A percentile compares a stretch with the other conserved stretches of the same genome.
Conservation (phyloP, 2,329 filamentous ascomycete genomes). For the Cryphonectria japonica region DNA sequence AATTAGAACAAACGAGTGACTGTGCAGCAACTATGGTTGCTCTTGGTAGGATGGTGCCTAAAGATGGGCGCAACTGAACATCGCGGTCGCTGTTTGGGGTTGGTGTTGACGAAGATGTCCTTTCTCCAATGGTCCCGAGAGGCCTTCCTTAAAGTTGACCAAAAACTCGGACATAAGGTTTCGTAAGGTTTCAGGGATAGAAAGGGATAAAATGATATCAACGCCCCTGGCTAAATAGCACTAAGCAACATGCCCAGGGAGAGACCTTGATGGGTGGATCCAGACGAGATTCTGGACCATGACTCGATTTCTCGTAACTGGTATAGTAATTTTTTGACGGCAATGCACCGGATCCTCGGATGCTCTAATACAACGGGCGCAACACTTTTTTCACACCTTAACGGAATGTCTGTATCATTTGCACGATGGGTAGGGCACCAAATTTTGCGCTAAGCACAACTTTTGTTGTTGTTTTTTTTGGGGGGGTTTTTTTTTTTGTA, state of each 20-base stretch:
- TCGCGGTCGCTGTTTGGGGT: neutral
- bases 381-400: neutral
- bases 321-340: neutral
- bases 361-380: neutral
- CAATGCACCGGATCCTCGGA: neutral
- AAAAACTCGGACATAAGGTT: neutral
- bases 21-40: neutral
- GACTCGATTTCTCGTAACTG: neutral
- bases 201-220: constrained; percentile 1
- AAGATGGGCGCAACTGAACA: neutral
- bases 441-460: neutral
- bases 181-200: neutral
- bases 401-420: neutral
- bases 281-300: neutral
- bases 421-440: neutral
- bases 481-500: neutral
- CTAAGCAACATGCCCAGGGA: neutral
- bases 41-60: neutral
- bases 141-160: neutral
- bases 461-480: neutral
- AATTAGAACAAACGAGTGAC: neutral
- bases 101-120: neutral
- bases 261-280: neutral
- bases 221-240: neutral
- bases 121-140: neutral